phyloP scores from a whole-genome alignment of 331 rosid genomes.

The Ulmus americana region DNA sequence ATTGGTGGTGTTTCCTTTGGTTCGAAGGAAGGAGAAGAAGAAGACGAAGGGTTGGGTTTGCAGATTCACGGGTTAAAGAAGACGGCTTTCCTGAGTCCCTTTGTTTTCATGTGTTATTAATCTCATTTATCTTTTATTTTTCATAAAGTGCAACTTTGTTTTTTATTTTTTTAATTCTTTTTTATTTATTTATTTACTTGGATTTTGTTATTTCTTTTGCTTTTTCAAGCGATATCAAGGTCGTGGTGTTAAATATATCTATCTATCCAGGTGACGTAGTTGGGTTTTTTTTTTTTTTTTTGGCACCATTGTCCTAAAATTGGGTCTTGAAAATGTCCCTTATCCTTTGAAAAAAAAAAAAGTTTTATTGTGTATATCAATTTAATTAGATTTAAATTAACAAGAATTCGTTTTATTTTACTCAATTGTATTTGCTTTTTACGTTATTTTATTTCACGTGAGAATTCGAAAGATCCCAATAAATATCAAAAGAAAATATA shows the following conservation, averaged over 20 bases:
- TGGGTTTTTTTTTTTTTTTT: too few species aligned
- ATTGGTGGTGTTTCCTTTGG: constrained; percentile 6
- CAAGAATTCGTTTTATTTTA: too few species aligned
- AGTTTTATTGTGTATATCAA: too few species aligned
- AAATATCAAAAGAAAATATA: too few species aligned
- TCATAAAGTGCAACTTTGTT: constrained; percentile 22
- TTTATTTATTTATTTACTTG: not conserved
- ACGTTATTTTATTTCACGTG: too few species aligned
- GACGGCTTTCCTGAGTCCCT: not conserved
- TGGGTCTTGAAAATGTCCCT: too few species aligned
- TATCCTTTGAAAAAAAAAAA: too few species aligned
- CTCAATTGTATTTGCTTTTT: too few species aligned
- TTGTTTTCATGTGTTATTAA: not conserved
- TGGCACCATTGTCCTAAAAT: too few species aligned
- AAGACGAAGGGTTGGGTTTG: not conserved
- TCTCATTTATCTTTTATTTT: not conserved
- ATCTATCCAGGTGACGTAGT: not conserved
- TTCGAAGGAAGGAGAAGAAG: not conserved
- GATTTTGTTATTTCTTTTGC: not conserved
- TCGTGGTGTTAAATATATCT: too few species aligned
- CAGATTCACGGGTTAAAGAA: constrained; percentile 18
- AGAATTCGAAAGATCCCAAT: too few species aligned
- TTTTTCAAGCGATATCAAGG: not conserved
- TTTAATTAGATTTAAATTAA: too few species aligned
- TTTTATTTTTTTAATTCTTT: not conserved